Evolutionary conservation across 2,329 filamentous ascomycete genomes (phyloP).

Genomic region (Pestalotiopsis sp.): DNA sequence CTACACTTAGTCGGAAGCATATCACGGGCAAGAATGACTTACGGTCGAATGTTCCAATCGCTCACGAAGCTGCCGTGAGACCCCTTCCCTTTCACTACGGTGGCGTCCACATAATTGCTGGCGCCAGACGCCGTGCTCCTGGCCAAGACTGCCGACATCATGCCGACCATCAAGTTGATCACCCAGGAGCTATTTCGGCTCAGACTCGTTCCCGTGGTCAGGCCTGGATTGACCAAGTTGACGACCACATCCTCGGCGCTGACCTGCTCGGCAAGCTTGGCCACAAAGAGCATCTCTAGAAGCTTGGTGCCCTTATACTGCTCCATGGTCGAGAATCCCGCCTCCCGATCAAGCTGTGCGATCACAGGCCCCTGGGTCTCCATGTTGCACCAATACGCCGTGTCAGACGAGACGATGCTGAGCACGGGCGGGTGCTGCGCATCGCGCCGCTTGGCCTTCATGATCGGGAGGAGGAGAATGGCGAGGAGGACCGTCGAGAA

Average conservation of each 20-base stretch:
- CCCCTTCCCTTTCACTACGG: slow-evolving; percentile 17
- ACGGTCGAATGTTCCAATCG: slow-evolving; percentile 19
- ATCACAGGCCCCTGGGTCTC: slow-evolving; percentile 16
- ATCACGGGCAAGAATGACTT: not conserved
- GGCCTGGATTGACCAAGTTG: slow-evolving; percentile 23
- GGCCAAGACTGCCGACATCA: not conserved
- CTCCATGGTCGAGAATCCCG: slow-evolving; percentile 45
- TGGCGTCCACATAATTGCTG: slow-evolving; percentile 20
- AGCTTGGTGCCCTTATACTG: slow-evolving; percentile 25
- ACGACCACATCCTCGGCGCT: slow-evolving; percentile 19
- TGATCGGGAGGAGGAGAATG: slow-evolving; percentile 5
- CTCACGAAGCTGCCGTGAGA: slow-evolving; percentile 16
- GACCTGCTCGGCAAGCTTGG: slow-evolving; percentile 48
- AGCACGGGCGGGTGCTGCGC: slow-evolving; percentile 18
- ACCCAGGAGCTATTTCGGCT: slow-evolving; percentile 7
- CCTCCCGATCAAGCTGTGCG: slow-evolving; percentile 42
- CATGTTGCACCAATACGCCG: slow-evolving; percentile 9
- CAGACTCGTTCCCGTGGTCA: slow-evolving; percentile 16
- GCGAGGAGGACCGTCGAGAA: slow-evolving; percentile 9
- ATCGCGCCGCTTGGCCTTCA: slow-evolving; percentile 3
- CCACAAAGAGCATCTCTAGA: slow-evolving; percentile 82
- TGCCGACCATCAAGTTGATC: not conserved
- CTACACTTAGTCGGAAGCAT: not conserved
- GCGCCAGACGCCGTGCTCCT: not conserved
- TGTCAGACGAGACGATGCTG: slow-evolving; percentile 17